Percentiles rank a stretch among this genome's conserved stretches.
Conservation (phyloP, 495 filamentous ascomycete genomes). For the Aspergillus haitiensis region DNA sequence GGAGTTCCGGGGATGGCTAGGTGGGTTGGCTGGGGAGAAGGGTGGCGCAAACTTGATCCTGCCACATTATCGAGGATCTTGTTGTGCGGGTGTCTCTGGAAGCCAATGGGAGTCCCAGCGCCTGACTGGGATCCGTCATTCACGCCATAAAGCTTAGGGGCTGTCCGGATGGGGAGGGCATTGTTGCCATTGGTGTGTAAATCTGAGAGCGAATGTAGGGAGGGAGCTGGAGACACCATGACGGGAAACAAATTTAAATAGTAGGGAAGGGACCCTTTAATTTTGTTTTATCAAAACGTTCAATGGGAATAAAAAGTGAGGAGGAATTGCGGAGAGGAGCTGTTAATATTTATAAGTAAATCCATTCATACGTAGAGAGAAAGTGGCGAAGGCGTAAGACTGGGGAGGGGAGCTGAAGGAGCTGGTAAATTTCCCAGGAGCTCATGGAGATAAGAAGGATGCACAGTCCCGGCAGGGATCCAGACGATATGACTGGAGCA, state of each 20-base stretch:
- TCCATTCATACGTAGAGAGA: not conserved
- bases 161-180: constrained; percentile 35
- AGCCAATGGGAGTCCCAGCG: constrained; percentile 48
- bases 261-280: no score
- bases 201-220: constrained; percentile 35
- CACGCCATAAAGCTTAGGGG: constrained; percentile 39
- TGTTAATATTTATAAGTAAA: constrained; percentile 11
- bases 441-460: constrained; percentile 18
- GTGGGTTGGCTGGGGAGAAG: constrained; percentile 91
- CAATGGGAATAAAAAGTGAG: not conserved
- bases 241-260: constrained; percentile 1
- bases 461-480: constrained; percentile 12
- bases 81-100: constrained; percentile 55
- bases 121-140: constrained; percentile 42
- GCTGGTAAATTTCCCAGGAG: not conserved
- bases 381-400: constrained; percentile 4
- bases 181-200: constrained; percentile 32
- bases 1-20: constrained; percentile 69
- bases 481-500: constrained; percentile 2
- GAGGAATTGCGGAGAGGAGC: not conserved
- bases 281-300: not conserved
- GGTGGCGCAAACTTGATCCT: constrained; percentile 59
- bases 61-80: constrained; percentile 64
- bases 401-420: constrained; percentile 1
- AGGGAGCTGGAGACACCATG: constrained; percentile 42